phyloP scores from a whole-genome alignment of 305 asterid species.

The Striga hermonthica region DNA sequence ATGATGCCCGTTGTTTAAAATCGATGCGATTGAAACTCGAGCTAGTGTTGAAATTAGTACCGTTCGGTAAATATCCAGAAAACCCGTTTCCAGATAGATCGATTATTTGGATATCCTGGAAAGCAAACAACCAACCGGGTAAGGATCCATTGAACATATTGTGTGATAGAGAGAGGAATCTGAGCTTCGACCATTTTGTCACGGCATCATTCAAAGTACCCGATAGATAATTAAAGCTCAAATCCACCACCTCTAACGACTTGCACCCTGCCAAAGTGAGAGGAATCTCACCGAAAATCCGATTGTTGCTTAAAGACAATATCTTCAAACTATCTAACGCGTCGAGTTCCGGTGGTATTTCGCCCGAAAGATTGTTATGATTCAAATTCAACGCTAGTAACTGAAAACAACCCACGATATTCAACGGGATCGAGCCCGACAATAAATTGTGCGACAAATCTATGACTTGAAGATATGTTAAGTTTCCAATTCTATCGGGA shows the following conservation, averaged over 20 bases:
- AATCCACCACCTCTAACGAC: constrained; percentile 73
- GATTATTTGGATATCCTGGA: constrained; percentile 49
- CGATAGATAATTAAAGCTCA: constrained; percentile 65
- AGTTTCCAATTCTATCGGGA: constrained; percentile 67
- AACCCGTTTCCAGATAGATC: constrained; percentile 71
- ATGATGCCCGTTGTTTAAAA: constrained; percentile 17
- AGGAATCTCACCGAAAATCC: constrained; percentile 73
- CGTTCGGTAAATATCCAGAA: constrained; percentile 66
- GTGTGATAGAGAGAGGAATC: constrained; percentile 53
- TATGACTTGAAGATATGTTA: constrained; percentile 64
- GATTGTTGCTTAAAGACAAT: constrained; percentile 58
- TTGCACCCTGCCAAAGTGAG: constrained; percentile 78
- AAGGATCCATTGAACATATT: constrained; percentile 65
- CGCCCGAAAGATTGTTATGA: constrained; percentile 72
- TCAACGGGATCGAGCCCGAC: constrained; percentile 64
- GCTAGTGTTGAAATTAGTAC: constrained; percentile 42
- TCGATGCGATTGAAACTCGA: constrained; percentile 40
- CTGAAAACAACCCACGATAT: constrained; percentile 73
- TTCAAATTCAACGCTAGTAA: constrained; percentile 57
- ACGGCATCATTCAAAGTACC: constrained; percentile 65
- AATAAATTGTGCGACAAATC: constrained; percentile 63
- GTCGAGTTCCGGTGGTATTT: constrained; percentile 76
- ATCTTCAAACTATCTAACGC: constrained; percentile 73
- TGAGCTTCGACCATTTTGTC: constrained; percentile 66
- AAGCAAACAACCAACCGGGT: constrained; percentile 77